Conservation (phyloP, 2,329 filamentous ascomycete species). For the Escovopsis sp. region DNA sequence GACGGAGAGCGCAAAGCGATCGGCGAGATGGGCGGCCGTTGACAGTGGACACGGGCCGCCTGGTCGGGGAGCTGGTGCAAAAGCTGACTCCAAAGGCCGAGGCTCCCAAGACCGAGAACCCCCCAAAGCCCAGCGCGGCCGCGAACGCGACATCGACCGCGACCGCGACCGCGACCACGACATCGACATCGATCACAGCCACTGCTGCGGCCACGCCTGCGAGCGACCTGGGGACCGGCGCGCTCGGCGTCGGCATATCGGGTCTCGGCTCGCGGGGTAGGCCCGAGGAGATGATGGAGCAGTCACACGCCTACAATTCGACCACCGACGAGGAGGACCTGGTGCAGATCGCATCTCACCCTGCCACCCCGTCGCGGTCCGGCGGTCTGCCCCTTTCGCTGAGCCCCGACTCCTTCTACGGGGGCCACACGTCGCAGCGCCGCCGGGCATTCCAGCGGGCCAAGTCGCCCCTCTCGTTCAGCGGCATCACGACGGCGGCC, state of each 20-base stretch:
- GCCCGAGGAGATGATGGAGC: conserved; percentile 9
- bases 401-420: conserved; percentile 50
- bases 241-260: conserved; percentile 32
- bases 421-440: conserved; percentile 24
- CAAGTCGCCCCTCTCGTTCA: conserved; percentile 46
- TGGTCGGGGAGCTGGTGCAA: conserved; percentile 7
- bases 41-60: conserved; percentile 25
- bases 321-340: conserved; percentile 77
- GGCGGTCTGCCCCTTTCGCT: conserved; percentile 32
- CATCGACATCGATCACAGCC: too few relatives aligned
- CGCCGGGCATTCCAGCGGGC: conserved; percentile 36
- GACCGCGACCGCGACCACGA: too few relatives aligned
- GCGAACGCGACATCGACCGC: too few relatives aligned
- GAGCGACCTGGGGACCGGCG: conserved; percentile 15
- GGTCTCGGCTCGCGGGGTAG: conserved; percentile 30
- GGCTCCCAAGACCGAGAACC: conserved; percentile 5
- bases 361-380: conserved; percentile 27
- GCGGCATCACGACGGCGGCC: conserved; percentile 34
- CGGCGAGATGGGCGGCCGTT: conserved; percentile 36
- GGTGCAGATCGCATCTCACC: conserved; percentile 43
- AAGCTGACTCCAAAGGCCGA: too few relatives aligned
- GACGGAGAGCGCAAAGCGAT: conserved; percentile 52
- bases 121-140: conserved; percentile 1
- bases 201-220: background rate
- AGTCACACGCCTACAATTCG: conserved; percentile 30